These are phyloP conservation scores for Cardamine chenopodiifolia DNA, from an alignment of 345 rosid genomes.

Conservation along the genomic window DNA sequence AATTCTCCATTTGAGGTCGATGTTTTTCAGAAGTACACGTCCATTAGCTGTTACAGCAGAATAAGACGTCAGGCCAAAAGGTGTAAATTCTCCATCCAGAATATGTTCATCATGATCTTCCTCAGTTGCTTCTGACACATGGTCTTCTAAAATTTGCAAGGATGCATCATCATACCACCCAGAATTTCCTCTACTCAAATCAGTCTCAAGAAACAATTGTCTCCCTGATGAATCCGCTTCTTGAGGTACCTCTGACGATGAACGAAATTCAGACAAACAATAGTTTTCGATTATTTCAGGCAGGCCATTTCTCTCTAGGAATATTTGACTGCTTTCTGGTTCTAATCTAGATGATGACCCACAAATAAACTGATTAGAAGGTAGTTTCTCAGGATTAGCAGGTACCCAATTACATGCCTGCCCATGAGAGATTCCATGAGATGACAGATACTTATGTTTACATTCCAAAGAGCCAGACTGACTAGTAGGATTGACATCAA, in stretches of 20 bases:
- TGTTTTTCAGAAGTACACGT: slow-evolving; percentile 59
- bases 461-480: slow-evolving; percentile 49
- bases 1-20: slow-evolving; percentile 79
- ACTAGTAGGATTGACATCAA: slow-evolving; percentile 48
- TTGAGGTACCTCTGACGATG: slow-evolving; percentile 59
- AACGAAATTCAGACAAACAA: slow-evolving; percentile 60
- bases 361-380: slow-evolving; percentile 45
- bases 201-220: slow-evolving; percentile 46
- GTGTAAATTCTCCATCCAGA: slow-evolving; percentile 50
- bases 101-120: slow-evolving; percentile 47
- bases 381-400: slow-evolving; percentile 48
- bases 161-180: slow-evolving; percentile 79
- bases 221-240: slow-evolving; percentile 50
- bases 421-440: slow-evolving; percentile 50
- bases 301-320: slow-evolving; percentile 46
- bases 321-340: slow-evolving; percentile 58
- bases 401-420: slow-evolving; percentile 46
- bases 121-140: slow-evolving; percentile 66
- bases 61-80: slow-evolving; percentile 42
- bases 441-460: slow-evolving; percentile 37
- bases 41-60: slow-evolving; percentile 56
- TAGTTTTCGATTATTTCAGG: slow-evolving; percentile 89
- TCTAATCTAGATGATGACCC: slow-evolving; percentile 49
- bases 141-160: slow-evolving; percentile 71
- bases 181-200: slow-evolving; percentile 54